Percentiles rank a stretch among this genome's conserved stretches.
Evolutionary conservation across 768 basidiomycete genomes (phyloP).

Genomic region (Psilocybe cubensis): DNA sequence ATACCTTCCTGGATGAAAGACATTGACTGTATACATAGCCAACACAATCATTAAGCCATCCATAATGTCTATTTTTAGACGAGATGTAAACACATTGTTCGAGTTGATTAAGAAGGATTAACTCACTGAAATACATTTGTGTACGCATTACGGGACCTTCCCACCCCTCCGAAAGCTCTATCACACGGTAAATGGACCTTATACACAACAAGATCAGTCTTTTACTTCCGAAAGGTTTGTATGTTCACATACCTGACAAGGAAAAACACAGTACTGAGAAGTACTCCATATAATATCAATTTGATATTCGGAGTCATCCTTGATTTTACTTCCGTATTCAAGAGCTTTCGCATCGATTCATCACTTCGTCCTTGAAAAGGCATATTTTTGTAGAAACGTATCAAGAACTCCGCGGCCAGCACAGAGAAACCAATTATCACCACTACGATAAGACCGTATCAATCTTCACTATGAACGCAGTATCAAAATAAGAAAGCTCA

Average conservation of each 20-base stretch:
- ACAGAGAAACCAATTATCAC: not conserved
- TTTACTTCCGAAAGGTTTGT: not conserved
- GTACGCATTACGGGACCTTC: not conserved
- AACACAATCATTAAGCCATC: not conserved
- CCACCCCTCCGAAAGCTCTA: not conserved
- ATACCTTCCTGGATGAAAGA: not conserved
- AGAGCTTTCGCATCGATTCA: not conserved
- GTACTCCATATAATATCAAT: constrained; percentile 8
- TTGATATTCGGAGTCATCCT: constrained; percentile 8
- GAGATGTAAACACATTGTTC: no score
- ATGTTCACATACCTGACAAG: constrained; percentile 17
- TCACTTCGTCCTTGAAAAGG: not conserved
- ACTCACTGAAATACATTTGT: not conserved
- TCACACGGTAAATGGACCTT: not conserved
- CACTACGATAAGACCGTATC: not conserved
- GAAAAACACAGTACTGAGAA: constrained; percentile 11
- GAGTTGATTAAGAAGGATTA: not conserved
- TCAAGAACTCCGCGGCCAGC: not conserved
- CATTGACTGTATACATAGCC: not conserved
- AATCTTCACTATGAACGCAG: not conserved
- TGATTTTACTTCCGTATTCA: not conserved
- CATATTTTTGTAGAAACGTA: not conserved
- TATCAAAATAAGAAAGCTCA: not conserved
- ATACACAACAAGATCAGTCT: not conserved
- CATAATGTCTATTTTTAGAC: not conserved